Evolutionary conservation across 345 rosid species (phyloP).

Genomic region (Acer saccharum): DNA sequence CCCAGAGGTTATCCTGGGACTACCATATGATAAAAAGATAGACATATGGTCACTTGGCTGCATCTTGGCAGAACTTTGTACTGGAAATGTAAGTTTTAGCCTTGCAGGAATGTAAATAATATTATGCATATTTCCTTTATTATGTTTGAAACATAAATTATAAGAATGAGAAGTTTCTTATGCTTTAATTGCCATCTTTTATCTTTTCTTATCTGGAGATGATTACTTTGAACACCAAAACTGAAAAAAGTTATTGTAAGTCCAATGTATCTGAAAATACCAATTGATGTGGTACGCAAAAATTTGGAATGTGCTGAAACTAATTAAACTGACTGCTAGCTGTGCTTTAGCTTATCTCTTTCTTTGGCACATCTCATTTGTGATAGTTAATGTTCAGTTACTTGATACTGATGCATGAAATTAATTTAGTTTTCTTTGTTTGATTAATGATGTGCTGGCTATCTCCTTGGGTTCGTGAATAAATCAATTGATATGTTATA

Average conservation of each 20-base stretch:
- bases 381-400: neutral
- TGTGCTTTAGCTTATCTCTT: too few relatives aligned
- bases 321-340: neutral
- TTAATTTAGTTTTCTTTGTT: neutral
- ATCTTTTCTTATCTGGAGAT: neutral
- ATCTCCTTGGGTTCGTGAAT: neutral
- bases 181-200: conserved; percentile 1
- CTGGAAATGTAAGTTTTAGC: conserved; percentile 86
- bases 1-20: conserved; percentile 95
- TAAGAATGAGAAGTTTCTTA: neutral
- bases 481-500: neutral
- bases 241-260: neutral
- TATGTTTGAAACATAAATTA: neutral
- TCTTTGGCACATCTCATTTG: neutral
- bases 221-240: neutral
- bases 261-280: neutral
- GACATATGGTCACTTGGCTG: conserved; percentile 99
- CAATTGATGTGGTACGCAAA: neutral
- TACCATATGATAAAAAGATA: conserved; percentile 93
- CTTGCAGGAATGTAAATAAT: neutral
- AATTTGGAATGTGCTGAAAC: neutral
- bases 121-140: neutral
- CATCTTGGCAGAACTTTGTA: conserved; percentile 96
- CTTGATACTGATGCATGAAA: neutral
- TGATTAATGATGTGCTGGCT: neutral